Percentiles rank a stretch among this genome's conserved stretches.
phyloP scores from a whole-genome alignment of 208 protist species.

The Acanthamoeba sp. region DNA sequence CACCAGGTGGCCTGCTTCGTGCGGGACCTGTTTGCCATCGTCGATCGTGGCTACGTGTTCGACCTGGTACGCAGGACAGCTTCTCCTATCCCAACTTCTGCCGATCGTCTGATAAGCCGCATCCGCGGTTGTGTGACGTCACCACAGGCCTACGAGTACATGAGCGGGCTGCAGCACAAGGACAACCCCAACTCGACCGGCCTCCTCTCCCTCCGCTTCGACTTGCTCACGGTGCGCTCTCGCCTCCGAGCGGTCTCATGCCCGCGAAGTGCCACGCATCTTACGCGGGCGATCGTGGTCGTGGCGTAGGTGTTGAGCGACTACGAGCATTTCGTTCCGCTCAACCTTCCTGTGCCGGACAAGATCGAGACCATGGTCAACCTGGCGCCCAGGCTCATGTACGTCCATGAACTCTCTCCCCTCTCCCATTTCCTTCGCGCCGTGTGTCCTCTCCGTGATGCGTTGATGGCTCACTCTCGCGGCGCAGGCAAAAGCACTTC shows the following conservation, averaged over 20 bases:
- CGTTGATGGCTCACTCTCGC: no score
- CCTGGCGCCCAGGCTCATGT: not conserved
- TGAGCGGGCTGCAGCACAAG: not conserved
- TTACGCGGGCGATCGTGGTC: not conserved
- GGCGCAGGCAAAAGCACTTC: constrained; percentile 73
- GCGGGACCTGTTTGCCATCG: constrained; percentile 83
- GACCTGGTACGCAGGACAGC: constrained; percentile 76
- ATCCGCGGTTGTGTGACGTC: not conserved
- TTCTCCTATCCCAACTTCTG: no score
- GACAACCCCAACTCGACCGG: not conserved
- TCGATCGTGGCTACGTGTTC: constrained; percentile 82
- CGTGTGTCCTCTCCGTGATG: no score
- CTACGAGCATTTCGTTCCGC: constrained; percentile 85
- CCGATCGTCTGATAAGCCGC: no score
- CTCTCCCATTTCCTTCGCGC: no score
- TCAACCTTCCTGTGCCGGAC: constrained; percentile 81
- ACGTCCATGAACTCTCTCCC: not conserved
- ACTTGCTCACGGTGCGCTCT: not conserved
- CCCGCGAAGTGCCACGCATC: no score
- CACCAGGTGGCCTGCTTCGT: constrained; percentile 83
- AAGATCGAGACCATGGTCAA: constrained; percentile 42
- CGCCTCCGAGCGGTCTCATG: not conserved
- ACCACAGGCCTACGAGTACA: not conserved
- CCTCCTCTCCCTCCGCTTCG: constrained; percentile 2
- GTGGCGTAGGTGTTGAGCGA: constrained; percentile 76